Base-by-base conservation (phyloP, 2,329 filamentous ascomycete genomes). In the Cladophialophora bantiana region DNA sequence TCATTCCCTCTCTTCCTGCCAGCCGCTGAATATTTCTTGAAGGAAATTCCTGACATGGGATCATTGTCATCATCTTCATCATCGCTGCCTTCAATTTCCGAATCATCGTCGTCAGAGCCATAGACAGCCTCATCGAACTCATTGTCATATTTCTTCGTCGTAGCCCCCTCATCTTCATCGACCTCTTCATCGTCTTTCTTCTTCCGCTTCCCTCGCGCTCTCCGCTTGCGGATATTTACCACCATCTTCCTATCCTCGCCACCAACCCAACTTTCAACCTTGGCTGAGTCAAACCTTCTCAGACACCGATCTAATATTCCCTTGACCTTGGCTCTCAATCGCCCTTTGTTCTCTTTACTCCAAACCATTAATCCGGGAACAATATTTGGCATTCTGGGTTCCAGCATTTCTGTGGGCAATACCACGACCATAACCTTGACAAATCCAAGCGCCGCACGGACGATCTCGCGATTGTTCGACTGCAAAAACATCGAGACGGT, bases 101-200 rank as follows among this genome's bases (percentile, higher is more conserved):
- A 78, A 59, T 83, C 83, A 12, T 83, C 84, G 54, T 88, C 77
- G 57, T 84, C 89, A 72, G 88, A 92, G 76, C 93, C 94, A 76
- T 97, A 97, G 38, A 99, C 87, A n/a, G 94, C 94, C 78, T 96
- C 91, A 77, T 98, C 94, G 78, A 95, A 97, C 75, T 96, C 94
- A 79, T 91, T 96, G 79, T 94, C 93, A 76, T 96, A 97, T 88
- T 74, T 86, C 82, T 76, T 85, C 78, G 72, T 81, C 81, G 71
- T 81, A 80, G 62, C 59, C 73, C 80, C 82, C 10, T 84, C 83
- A 69, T 83, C 76, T 18, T 81, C 82, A 1, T 83, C 84, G 0
- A 83, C 85, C 2, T 86, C 84, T 5, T 83, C 86, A 6, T 84
- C 88, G 7, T 85, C 90, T 54, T 90, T 90, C 85, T 93, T 96